Percentiles rank a stretch among this genome's conserved stretches.
These are phyloP conservation scores for Astrothelium macrocarpum DNA, from an alignment of 495 filamentous ascomycete genomes.

Conservation along the genomic window DNA sequence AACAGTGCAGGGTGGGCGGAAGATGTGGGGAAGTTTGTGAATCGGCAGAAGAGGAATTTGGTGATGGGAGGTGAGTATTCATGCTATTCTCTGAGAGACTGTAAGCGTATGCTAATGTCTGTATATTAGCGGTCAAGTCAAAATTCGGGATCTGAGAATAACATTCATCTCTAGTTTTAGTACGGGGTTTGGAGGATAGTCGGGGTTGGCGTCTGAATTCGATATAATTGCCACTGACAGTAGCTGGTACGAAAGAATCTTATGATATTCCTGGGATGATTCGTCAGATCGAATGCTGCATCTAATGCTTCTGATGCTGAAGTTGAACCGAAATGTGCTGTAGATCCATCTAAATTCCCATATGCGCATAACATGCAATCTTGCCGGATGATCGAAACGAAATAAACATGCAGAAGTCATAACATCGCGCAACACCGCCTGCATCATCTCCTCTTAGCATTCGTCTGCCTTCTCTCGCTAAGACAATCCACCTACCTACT, in stretches of 20 bases:
- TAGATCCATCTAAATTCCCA: too few species aligned
- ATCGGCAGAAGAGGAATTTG: conserved; percentile 72
- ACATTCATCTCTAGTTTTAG: not conserved
- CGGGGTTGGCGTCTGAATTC: not conserved
- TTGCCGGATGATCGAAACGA: too few species aligned
- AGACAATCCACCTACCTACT: not conserved
- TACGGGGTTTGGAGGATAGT: not conserved
- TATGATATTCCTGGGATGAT: too few species aligned
- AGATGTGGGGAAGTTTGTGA: conserved; percentile 78
- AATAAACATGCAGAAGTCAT: too few species aligned
- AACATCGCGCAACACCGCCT: too few species aligned
- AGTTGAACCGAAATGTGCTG: too few species aligned
- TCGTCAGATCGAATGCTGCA: too few species aligned
- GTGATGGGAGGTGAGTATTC: conserved; percentile 52
- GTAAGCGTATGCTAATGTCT: not conserved
- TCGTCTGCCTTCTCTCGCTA: not conserved
- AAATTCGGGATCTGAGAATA: conserved; percentile 13
- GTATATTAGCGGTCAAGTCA: conserved; percentile 13
- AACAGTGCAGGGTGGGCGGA: conserved; percentile 71
- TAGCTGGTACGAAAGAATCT: not conserved
- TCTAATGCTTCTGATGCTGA: too few species aligned
- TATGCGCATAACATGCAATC: too few species aligned
- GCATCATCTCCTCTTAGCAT: too few species aligned
- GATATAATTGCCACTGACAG: not conserved
- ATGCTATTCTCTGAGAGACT: not conserved